phyloP scores from a whole-genome alignment of 805 yeast genomes.

The Kregervanrija delftensis region DNA sequence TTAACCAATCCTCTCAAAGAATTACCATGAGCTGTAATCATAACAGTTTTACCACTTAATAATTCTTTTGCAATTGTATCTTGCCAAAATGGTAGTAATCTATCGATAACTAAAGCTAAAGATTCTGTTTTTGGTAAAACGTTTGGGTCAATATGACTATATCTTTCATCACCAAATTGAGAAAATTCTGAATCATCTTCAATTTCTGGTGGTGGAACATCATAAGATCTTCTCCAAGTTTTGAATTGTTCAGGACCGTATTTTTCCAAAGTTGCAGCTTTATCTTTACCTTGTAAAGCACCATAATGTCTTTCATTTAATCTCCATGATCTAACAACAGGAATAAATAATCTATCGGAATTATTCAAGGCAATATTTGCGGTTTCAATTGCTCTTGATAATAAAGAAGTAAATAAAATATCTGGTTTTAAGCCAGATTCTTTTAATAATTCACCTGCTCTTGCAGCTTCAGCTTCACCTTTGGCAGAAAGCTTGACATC shows the following conservation, averaged over 20 bases:
- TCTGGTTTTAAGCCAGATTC: slow-evolving; percentile 84
- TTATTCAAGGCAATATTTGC: slow-evolving; percentile 88
- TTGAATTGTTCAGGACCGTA: slow-evolving; percentile 92
- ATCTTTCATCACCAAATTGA: slow-evolving; percentile 81
- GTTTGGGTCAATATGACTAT: slow-evolving; percentile 73
- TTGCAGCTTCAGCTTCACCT: slow-evolving; percentile 86
- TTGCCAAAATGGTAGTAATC: slow-evolving; percentile 96
- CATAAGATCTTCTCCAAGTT: slow-evolving; percentile 96
- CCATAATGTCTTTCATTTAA: slow-evolving; percentile 99
- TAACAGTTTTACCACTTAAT: slow-evolving; percentile 80
- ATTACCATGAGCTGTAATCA: slow-evolving; percentile 97
- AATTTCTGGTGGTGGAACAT: slow-evolving; percentile 91
- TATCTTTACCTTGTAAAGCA: slow-evolving; percentile 97
- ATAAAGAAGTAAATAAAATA: slow-evolving; percentile 81
- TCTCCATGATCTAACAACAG: slow-evolving; percentile 95
- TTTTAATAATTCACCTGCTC: slow-evolving; percentile 88
- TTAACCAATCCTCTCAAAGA: slow-evolving; percentile 94
- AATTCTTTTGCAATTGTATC: slow-evolving; percentile 82
- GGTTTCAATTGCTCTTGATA: slow-evolving; percentile 94
- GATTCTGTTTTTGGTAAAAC: slow-evolving; percentile 94
- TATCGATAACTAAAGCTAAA: slow-evolving; percentile 87
- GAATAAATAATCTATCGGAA: slow-evolving; percentile 87
- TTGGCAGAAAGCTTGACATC: slow-evolving; percentile 78
- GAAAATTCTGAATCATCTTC: slow-evolving; percentile 73
- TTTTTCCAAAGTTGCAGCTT: slow-evolving; percentile 82